Percentiles rank a stretch among this genome's conserved stretches.
Evolutionary conservation across 495 filamentous ascomycete species (phyloP).

Genomic region (Penicillium robsamsonii): DNA sequence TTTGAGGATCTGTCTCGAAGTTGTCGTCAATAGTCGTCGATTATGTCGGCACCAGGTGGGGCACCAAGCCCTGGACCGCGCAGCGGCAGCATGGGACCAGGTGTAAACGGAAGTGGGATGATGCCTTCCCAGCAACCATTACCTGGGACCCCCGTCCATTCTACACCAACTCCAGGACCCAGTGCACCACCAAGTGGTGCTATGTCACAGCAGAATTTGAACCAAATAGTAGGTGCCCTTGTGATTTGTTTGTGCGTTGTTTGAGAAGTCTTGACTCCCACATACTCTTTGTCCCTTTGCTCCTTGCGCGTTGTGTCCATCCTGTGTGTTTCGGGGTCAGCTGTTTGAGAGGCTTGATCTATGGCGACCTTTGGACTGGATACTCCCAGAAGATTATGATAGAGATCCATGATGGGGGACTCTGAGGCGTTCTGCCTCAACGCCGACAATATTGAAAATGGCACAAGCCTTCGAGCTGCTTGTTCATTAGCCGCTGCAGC

Average conservation of each 20-base stretch:
- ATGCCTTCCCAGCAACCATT: slow-evolving; percentile 52
- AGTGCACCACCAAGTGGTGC: slow-evolving; percentile 44
- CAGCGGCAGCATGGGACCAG: slow-evolving; percentile 53
- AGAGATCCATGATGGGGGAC: not conserved
- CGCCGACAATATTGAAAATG: not conserved
- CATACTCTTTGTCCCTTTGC: not conserved
- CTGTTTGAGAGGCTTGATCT: not conserved
- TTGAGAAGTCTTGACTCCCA: not conserved
- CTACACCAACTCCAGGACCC: slow-evolving; percentile 38
- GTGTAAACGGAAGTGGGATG: slow-evolving; percentile 44
- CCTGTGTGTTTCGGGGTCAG: no score
- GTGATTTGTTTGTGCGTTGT: not conserved
- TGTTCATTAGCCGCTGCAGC: not conserved
- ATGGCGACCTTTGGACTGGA: not conserved
- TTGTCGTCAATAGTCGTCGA: not conserved
- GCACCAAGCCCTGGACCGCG: slow-evolving; percentile 49
- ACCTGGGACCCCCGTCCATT: slow-evolving; percentile 37
- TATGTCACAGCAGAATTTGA: slow-evolving; percentile 83
- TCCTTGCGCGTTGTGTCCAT: not conserved
- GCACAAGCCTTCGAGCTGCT: not conserved
- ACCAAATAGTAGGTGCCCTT: slow-evolving; percentile 78
- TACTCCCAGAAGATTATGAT: not conserved
- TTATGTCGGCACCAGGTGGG: slow-evolving; percentile 50
- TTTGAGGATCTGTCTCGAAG: not conserved
- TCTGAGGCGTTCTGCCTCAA: not conserved